A percentile compares a stretch with the other conserved stretches of the same genome.
Conservation (phyloP, 2,329 filamentous ascomycete genomes). For the Ceratocystis papillata region DNA sequence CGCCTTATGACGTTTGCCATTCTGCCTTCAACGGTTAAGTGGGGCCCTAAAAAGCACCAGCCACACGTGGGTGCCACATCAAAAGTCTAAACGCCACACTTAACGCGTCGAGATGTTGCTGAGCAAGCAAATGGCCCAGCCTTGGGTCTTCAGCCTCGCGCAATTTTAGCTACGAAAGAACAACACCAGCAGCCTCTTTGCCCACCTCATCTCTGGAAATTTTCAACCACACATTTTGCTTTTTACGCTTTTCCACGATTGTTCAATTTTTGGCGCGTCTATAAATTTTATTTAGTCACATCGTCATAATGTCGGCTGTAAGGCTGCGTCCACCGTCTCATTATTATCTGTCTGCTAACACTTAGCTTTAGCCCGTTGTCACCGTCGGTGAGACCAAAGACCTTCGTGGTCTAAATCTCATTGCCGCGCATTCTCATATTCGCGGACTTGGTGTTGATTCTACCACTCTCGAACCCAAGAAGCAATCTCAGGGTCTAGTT, state of each 20-base stretch:
- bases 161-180: background rate
- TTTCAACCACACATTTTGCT: background rate
- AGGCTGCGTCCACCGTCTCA: slow-evolving; percentile 28
- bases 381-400: slow-evolving; percentile 94
- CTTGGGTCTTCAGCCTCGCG: slow-evolving; percentile 21
- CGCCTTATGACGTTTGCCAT: slow-evolving; percentile 22
- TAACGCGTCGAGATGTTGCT: slow-evolving; percentile 17
- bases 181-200: slow-evolving; percentile 25
- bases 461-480: slow-evolving; percentile 77
- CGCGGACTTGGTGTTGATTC: slow-evolving; percentile 87
- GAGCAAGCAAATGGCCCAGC: background rate
- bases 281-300: background rate
- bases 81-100: slow-evolving; percentile 12
- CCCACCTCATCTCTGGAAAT: slow-evolving; percentile 27
- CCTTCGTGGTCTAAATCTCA: slow-evolving; percentile 90
- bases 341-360: slow-evolving; percentile 22
- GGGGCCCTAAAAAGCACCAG: slow-evolving; percentile 3
- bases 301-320: slow-evolving; percentile 44
- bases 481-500: slow-evolving; percentile 81
- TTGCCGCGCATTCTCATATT: slow-evolving; percentile 96
- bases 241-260: background rate
- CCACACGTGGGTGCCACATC: slow-evolving; percentile 11
- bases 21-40: slow-evolving; percentile 19
- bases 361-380: slow-evolving; percentile 41
- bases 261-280: background rate